Evolutionary conservation across 306 rosid genomes (phyloP), one percentile per base, ranked within the genome.

Genomic region (Canavalia gladiata): DNA sequence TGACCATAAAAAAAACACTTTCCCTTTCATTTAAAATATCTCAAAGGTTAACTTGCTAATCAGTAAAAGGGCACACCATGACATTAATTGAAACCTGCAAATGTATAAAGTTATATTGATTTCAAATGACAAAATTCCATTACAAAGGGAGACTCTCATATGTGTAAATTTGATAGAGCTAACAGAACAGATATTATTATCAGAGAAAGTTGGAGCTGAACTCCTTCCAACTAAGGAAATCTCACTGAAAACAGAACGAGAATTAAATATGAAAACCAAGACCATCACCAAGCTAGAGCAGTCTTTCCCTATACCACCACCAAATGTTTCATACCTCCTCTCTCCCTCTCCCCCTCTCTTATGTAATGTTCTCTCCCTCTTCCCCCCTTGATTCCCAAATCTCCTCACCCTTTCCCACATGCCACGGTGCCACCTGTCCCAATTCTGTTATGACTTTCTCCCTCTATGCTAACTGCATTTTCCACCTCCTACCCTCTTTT

Each of bases 161-260:
- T 43, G 25, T 18, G 25, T 18, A 18, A 74, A 11, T 63, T 9
- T 63, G 5, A 60, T 33, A 60, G 46, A 34, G 8, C 8, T 34
- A 35, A 63, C 9, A 63, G 7, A 63, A 8, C 13, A 34, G 37
- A 29, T 58, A 60, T 41, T n/a, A 33, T 60, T 60, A 60, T 60
- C 49, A 31, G 3, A 47, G 43, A 18, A 10, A 30, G 6, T 2
- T 30, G 42, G 68, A 58, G 80, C 34, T 12, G 47, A 45, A 70
- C 59, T 75, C 59, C 59, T 58, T 30, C 8, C 54, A 33, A 52
- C 72, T 60, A 29, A n/a, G 12, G 28, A 76, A 76, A 63, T 4
- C 51, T 55, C 72, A 18, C 8, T 49, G 72, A 6, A 59, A 60
- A 75, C 12, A 33, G 35, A 47, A 63, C 3, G 9, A 34, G 69